Evolutionary conservation across 257 asterid genomes (phyloP), one percentile per base, ranked within the genome.

Genomic region (Fraxinus anomala): DNA sequence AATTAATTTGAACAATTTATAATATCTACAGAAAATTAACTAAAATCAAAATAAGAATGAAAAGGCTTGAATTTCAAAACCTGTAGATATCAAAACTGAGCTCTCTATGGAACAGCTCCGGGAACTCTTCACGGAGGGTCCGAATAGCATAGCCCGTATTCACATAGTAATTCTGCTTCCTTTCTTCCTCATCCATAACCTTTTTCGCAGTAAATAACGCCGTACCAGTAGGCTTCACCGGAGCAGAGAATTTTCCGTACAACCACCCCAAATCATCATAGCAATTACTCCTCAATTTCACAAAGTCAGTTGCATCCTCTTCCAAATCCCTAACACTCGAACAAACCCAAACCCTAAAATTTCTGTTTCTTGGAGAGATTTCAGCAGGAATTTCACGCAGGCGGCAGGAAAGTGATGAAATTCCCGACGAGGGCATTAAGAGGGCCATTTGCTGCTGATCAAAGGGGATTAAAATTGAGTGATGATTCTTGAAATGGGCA

Each of bases 121-220:
- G 97, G 67, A 91, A 90, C 90, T 95, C 99, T 78, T 95, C 99
- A 1, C 98, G 88, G 67, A 95, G 83, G 59, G 93, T 89, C 82
- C 98, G 90, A 83, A 95, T 92, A 24, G 99, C 99, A 74, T 93
- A 90, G 72, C 99, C 99, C 54, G 88, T 85, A 86, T 93, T 95
- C 84, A 95, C 81, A 80, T 92, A 86, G 74, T 88, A 95, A 86
- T 91, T 91, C 88, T 84, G 90, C 88, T 84, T 95, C 85, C 91
- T 89, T 1, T 72, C 86, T 42, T 92, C 97, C 72, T 92, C 92
- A 23, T 88, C 95, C 36, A 77, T 73, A 5, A 80, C 82, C 80
- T 83, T 86, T 30, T 77, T 76, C 66, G 82, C 19, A 31, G 89
- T 73, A 73, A 87, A 82, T 77, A 87, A 73, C 78, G 86, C 70